Percentiles rank a stretch among this genome's conserved stretches.
These are phyloP conservation scores for Xylariaceae sp. DNA, from an alignment of 2,329 filamentous ascomycete species.

Conservation along the genomic window DNA sequence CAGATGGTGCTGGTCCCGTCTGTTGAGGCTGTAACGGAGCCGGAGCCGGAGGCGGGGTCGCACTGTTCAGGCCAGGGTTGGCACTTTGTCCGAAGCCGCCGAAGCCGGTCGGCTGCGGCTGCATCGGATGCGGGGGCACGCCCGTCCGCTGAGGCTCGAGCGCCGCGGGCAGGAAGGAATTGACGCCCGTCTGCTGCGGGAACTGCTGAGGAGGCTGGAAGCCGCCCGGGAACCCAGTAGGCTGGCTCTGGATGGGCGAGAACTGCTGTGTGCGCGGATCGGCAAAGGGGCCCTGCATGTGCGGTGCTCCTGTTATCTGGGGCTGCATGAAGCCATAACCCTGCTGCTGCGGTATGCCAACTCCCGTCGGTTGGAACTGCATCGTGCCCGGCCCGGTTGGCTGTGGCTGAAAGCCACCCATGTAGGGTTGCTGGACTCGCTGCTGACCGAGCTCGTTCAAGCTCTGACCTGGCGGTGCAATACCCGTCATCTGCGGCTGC, in stretches of 20 bases:
- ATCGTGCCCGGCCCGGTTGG: constrained; percentile 31
- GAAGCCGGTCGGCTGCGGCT: constrained; percentile 42
- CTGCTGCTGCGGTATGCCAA: constrained; percentile 29
- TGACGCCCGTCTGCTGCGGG: constrained; percentile 47
- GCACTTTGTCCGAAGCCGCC: constrained; percentile 37
- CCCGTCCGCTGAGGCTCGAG: constrained; percentile 54
- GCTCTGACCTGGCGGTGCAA: constrained; percentile 69
- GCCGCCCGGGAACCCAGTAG: constrained; percentile 50
- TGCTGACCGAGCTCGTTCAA: constrained; percentile 64
- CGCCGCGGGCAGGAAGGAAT: constrained; percentile 50
- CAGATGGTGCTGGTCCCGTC: constrained; percentile 78
- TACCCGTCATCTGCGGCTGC: constrained; percentile 78
- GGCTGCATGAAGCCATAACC: constrained; percentile 38
- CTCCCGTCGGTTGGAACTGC: constrained; percentile 27
- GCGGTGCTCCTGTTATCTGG: constrained; percentile 31
- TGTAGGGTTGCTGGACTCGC: constrained; percentile 55
- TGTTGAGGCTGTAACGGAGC: constrained; percentile 66
- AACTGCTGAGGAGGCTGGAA: constrained; percentile 28
- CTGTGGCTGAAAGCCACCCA: constrained; percentile 30
- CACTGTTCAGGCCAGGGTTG: constrained; percentile 40
- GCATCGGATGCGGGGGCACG: constrained; percentile 34
- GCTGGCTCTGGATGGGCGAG: constrained; percentile 49
- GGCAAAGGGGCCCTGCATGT: constrained; percentile 33
- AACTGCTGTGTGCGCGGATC: constrained; percentile 36
- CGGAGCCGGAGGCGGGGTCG: constrained; percentile 49